Conservation (phyloP, 2,329 filamentous ascomycete species). For the Neopestalotiopsis sp. region DNA sequence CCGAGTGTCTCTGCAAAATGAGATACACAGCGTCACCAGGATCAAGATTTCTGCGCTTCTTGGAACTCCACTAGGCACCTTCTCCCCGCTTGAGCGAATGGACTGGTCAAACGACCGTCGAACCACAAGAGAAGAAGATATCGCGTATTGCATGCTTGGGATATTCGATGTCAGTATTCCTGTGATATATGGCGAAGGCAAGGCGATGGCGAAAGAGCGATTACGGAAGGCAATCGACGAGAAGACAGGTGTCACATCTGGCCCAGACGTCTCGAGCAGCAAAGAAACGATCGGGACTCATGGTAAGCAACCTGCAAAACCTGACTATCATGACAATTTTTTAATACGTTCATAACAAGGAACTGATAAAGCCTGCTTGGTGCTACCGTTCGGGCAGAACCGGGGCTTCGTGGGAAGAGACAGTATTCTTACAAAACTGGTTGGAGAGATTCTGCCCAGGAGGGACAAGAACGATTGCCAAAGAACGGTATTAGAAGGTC, state of each 20-base stretch:
- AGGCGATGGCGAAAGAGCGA: background rate
- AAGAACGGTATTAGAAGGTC: conserved; percentile 32
- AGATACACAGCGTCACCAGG: background rate
- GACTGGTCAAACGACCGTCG: background rate
- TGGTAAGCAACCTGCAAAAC: too few relatives aligned
- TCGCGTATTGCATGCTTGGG: background rate
- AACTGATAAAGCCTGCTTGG: background rate
- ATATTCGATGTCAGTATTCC: background rate
- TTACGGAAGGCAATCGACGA: too few relatives aligned
- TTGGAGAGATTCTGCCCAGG: background rate
- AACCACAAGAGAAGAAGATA: background rate
- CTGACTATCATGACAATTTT: too few relatives aligned
- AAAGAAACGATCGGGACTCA: too few relatives aligned
- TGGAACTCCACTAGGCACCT: background rate
- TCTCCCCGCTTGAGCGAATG: background rate
- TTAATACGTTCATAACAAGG: too few relatives aligned
- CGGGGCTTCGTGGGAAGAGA: background rate
- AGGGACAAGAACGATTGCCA: conserved; percentile 27
- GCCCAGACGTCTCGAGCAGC: too few relatives aligned
- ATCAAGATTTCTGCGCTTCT: background rate
- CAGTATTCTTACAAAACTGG: background rate
- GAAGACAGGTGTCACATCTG: too few relatives aligned
- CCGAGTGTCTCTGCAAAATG: background rate
- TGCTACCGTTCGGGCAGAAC: background rate
- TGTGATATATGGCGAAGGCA: background rate